Conservation (phyloP, 306 rosid genomes). For the Corylus avellana region DNA sequence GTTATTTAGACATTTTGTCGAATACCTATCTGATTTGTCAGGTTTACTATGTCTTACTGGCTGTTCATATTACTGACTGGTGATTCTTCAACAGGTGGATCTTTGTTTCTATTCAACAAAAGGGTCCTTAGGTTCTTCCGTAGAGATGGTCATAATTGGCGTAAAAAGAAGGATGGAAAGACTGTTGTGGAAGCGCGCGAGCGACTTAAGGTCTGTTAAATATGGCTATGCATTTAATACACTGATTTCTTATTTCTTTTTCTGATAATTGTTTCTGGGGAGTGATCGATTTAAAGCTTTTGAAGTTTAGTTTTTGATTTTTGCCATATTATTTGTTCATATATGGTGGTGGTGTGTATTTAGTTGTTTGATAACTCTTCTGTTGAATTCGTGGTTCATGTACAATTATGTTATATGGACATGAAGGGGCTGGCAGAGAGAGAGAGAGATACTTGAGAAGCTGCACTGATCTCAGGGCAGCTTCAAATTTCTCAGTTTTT, state of each 20-base stretch:
- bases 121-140: slow-evolving; percentile 93
- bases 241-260: neutral
- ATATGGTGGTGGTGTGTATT: neutral
- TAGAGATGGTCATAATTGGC: slow-evolving; percentile 89
- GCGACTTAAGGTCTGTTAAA: slow-evolving; percentile 75
- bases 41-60: slow-evolving; percentile 8
- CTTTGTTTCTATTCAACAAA: slow-evolving; percentile 78
- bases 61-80: slow-evolving; percentile 14
- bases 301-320: neutral
- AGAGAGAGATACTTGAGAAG: too few species aligned
- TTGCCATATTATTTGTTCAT: neutral
- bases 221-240: slow-evolving; percentile 5
- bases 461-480: too few species aligned
- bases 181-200: slow-evolving; percentile 95
- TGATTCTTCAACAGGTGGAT: slow-evolving; percentile 64
- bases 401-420: neutral
- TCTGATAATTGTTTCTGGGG: neutral
- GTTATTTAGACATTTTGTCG: neutral
- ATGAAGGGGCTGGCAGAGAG: neutral
- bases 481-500: neutral
- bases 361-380: neutral
- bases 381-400: neutral
- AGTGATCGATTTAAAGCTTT: neutral
- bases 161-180: slow-evolving; percentile 89
- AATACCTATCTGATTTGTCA: neutral